Evolutionary conservation across 495 filamentous ascomycete genomes (phyloP), one percentile per base, ranked within the genome.

Genomic region (Sabuloglossum arenarium): DNA sequence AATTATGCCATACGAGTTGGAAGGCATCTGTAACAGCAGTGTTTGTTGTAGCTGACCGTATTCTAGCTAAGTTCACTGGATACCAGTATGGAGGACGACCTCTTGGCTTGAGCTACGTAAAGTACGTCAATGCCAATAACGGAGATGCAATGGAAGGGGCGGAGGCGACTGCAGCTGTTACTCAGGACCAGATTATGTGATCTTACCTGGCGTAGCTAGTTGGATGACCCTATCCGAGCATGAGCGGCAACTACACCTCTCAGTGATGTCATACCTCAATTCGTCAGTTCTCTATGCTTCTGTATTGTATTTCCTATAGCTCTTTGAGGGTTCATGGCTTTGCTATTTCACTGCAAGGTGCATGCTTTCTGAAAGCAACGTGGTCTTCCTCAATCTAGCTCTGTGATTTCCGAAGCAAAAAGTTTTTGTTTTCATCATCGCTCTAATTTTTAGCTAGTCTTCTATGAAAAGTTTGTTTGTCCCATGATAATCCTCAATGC

Each of bases 161-260:
- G 4, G 53, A 57, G 30, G 71, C 77, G n/a, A 80, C 85, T 21
- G 79, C 73, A 53, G 78, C 76, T 57, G 67, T 95, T 61, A 94
- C 88, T 2, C 91, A 98, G 67, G 91, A 96, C 63, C 90, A 98
- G 73, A 96, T 98, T 69, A 94, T 95, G 90, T 98, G 78, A 47
- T 19, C 16, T 3, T 47, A 47, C 24, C n/a, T n/a, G 34, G 34
- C 34, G 34, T 39, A 8, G 8, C 45, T 19, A 8, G n/a, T 6
- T 24, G 2, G 24, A 47, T 47, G 45, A 27, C 2, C 1, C 25
- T 25, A 16, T 30, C 24, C 21, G 24, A 21, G 25, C 47, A 11
- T 29, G 28, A 14, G 1, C 23, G 23, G 21, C 39, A 21, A 43
- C 39, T 43, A 43, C 39, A 4, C 39, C 39, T 21, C n/a, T 3